Evolutionary conservation across 1,284 basidiomycete genomes (phyloP).

Genomic region (Leccinum subspadiceum): DNA sequence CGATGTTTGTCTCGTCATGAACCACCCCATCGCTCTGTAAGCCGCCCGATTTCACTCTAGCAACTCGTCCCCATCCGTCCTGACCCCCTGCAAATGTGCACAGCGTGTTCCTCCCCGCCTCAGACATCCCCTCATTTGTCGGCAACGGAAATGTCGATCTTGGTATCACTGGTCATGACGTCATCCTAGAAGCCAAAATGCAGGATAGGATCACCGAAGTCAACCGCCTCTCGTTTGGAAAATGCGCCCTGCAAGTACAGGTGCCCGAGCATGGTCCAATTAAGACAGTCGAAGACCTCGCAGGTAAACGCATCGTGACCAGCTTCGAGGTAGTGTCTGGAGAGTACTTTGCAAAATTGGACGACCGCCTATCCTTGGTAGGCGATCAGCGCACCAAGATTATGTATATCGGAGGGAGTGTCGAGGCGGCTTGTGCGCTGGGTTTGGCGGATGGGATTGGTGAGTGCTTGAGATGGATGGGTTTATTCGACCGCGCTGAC

Average conservation of each 20-base stretch:
- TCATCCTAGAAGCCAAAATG: conserved; percentile 90
- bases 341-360: conserved; percentile 77
- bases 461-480: conserved; percentile 37
- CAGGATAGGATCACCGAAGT: conserved; percentile 76
- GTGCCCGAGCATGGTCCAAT: conserved; percentile 80
- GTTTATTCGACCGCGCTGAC: conserved; percentile 7
- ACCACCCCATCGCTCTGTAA: conserved; percentile 91
- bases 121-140: conserved; percentile 98
- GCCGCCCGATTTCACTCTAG: conserved; percentile 8
- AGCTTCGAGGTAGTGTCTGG: conserved; percentile 88
- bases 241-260: conserved; percentile 93
- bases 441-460: conserved; percentile 97
- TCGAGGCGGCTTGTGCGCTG: conserved; percentile 96
- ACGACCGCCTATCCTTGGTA: conserved; percentile 52
- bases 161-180: conserved; percentile 95
- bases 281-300: conserved; percentile 75
- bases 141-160: conserved; percentile 95
- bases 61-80: conserved; percentile 5
- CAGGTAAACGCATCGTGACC: conserved; percentile 92
- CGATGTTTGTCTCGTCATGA: conserved; percentile 90
- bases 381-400: conserved; percentile 71
- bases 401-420: conserved; percentile 96
- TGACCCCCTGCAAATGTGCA: background rate
- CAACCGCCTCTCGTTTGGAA: conserved; percentile 89
- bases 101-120: conserved; percentile 95